Percentiles rank a stretch among this genome's conserved stretches.
Evolutionary conservation across 1,284 basidiomycete species (phyloP).

Genomic region (Ganoderma boninense): DNA sequence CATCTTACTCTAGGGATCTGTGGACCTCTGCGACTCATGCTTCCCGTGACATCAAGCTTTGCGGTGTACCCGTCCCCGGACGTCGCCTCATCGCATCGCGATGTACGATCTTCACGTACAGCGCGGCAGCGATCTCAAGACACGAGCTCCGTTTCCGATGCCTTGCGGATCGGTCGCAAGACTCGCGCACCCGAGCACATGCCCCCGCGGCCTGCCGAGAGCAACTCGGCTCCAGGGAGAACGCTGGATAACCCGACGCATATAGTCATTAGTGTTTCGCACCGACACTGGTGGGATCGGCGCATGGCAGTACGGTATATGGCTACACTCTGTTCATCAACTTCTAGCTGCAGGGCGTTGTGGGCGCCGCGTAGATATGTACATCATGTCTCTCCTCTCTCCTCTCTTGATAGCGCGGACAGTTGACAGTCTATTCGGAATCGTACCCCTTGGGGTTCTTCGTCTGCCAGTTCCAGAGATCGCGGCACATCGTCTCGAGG

Average conservation of each 20-base stretch:
- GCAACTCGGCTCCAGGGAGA: not conserved
- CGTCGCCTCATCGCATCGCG: not conserved
- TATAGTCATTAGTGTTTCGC: not conserved
- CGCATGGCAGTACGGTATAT: slow-evolving; percentile 5
- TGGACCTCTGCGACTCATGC: not conserved
- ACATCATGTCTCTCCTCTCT: too few relatives aligned
- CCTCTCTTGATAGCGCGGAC: not conserved
- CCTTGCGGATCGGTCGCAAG: not conserved
- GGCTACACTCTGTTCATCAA: not conserved
- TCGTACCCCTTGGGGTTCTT: slow-evolving; percentile 83
- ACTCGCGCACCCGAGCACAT: not conserved
- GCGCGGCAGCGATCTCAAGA: not conserved
- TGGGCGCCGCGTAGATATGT: too few relatives aligned
- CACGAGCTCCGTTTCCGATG: not conserved
- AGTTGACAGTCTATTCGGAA: not conserved
- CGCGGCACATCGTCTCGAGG: slow-evolving; percentile 90
- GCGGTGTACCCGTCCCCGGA: not conserved
- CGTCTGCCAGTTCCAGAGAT: slow-evolving; percentile 94
- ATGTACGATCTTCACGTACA: not conserved
- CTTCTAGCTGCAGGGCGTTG: not conserved
- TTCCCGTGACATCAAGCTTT: not conserved
- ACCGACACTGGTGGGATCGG: not conserved
- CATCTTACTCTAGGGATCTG: not conserved
- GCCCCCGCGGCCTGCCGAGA: too few relatives aligned
- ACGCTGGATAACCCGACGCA: not conserved